phyloP scores from a whole-genome alignment of 495 filamentous ascomycete genomes.

The Neurospora sp. region DNA sequence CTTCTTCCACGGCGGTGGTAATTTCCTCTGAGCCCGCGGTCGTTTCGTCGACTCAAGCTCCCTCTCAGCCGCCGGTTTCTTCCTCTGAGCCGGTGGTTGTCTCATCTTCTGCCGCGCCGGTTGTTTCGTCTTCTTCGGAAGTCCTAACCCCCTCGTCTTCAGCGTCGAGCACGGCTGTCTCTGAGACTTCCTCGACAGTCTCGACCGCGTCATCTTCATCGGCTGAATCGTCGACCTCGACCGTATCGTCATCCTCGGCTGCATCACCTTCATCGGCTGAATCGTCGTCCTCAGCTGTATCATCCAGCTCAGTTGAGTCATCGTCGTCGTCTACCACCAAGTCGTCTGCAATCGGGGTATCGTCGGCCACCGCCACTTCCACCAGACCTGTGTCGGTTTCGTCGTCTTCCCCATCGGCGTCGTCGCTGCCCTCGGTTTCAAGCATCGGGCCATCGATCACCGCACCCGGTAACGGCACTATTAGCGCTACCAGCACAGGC shows the following conservation, averaged over 20 bases:
- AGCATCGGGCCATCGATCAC: not conserved
- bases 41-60: not conserved
- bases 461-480: not conserved
- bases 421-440: not conserved
- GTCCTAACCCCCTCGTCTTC: not conserved
- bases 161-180: not conserved
- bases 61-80: not conserved
- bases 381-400: not conserved
- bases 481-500: not conserved
- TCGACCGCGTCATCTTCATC: not conserved
- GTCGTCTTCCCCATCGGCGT: not conserved
- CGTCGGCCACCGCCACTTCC: not conserved
- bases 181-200: not conserved
- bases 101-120: not conserved
- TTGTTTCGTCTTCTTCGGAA: not conserved
- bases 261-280: not conserved
- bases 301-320: not conserved
- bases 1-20: not conserved
- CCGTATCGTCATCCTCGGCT: not conserved
- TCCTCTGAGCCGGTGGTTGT: not conserved
- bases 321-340: not conserved
- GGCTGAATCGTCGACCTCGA: not conserved
- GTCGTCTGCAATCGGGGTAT: not conserved
- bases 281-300: not conserved
- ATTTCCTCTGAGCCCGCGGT: not conserved